Evolutionary conservation across 495 filamentous ascomycete genomes (phyloP).

Genomic region (Penicillium bovifimosum): DNA sequence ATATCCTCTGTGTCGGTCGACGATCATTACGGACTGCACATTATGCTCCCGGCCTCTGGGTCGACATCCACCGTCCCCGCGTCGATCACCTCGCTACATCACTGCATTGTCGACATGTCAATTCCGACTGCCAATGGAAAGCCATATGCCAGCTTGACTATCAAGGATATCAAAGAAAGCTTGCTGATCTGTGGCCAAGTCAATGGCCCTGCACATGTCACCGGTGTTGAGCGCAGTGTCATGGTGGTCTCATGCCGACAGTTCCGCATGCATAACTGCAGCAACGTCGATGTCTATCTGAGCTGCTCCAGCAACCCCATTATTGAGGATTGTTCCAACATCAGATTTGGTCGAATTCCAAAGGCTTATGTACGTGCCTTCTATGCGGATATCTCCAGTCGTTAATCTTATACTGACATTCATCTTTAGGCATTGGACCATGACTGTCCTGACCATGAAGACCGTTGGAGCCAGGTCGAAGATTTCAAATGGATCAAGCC

Average conservation of each 20-base stretch:
- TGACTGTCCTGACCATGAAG: slow-evolving; percentile 38
- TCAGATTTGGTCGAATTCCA: slow-evolving; percentile 76
- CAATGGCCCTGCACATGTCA: slow-evolving; percentile 75
- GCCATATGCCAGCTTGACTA: slow-evolving; percentile 67
- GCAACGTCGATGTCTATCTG: slow-evolving; percentile 74
- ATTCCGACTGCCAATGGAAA: slow-evolving; percentile 54
- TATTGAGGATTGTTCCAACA: slow-evolving; percentile 76
- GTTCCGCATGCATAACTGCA: slow-evolving; percentile 85
- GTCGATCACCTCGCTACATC: slow-evolving; percentile 62
- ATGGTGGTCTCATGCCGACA: slow-evolving; percentile 75
- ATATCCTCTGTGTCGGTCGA: slow-evolving; percentile 58
- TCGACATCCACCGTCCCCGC: slow-evolving; percentile 63
- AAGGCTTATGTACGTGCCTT: slow-evolving; percentile 54
- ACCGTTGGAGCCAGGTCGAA: slow-evolving; percentile 84
- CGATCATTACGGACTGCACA: slow-evolving; percentile 56
- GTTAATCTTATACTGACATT: not conserved
- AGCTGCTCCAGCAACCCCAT: slow-evolving; percentile 79
- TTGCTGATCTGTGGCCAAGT: slow-evolving; percentile 74
- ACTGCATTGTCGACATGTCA: slow-evolving; percentile 76
- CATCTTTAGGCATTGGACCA: slow-evolving; percentile 33
- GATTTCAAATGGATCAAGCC: slow-evolving; percentile 96
- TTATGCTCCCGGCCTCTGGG: slow-evolving; percentile 63
- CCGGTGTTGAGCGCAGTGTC: slow-evolving; percentile 63
- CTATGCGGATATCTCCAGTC: not conserved
- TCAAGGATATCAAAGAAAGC: slow-evolving; percentile 63